These are phyloP conservation scores for Ogataea naganishii DNA, from an alignment of 805 yeast genomes.

Conservation along the genomic window DNA sequence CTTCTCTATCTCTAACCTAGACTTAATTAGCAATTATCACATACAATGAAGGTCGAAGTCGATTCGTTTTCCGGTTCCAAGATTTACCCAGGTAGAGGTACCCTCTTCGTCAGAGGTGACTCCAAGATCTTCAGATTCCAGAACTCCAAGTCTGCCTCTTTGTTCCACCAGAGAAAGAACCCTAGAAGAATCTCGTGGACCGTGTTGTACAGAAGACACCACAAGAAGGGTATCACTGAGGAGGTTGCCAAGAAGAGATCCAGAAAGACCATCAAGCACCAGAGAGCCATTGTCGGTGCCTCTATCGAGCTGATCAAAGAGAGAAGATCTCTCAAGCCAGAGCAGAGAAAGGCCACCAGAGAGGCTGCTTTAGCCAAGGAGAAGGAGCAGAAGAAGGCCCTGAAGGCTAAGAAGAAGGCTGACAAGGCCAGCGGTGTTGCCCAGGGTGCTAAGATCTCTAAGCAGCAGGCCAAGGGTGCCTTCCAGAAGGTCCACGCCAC, in stretches of 20 bases:
- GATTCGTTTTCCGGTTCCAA: constrained; percentile 99
- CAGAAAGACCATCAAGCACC: constrained; percentile 96
- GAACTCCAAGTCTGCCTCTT: constrained; percentile 93
- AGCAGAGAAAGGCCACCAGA: constrained; percentile 97
- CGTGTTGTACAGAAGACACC: constrained; percentile 98
- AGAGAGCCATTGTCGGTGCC: constrained; percentile 99
- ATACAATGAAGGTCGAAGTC: constrained; percentile 95
- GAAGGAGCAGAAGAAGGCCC: constrained; percentile 85
- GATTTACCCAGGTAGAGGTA: constrained; percentile 99
- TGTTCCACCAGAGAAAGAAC: constrained; percentile 99
- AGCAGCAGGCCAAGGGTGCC: constrained; percentile 97
- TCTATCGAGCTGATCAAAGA: constrained; percentile 96
- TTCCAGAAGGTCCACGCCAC: constrained; percentile 95
- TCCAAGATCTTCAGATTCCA: constrained; percentile 99
- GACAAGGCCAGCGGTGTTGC: constrained; percentile 80
- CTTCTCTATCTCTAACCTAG: no score
- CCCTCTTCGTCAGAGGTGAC: constrained; percentile 98
- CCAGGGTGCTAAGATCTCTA: constrained; percentile 72
- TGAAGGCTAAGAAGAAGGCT: constrained; percentile 92
- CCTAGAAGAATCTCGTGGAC: constrained; percentile 99
- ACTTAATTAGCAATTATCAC: constrained; percentile 5
- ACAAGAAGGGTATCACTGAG: constrained; percentile 99
- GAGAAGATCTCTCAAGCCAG: constrained; percentile 94
- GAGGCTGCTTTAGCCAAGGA: constrained; percentile 77
- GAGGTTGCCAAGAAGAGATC: constrained; percentile 95